A percentile compares a stretch with the other conserved stretches of the same genome.
Conservation (phyloP, 116 monocot genomes). For the Cymodocea nodosa region DNA sequence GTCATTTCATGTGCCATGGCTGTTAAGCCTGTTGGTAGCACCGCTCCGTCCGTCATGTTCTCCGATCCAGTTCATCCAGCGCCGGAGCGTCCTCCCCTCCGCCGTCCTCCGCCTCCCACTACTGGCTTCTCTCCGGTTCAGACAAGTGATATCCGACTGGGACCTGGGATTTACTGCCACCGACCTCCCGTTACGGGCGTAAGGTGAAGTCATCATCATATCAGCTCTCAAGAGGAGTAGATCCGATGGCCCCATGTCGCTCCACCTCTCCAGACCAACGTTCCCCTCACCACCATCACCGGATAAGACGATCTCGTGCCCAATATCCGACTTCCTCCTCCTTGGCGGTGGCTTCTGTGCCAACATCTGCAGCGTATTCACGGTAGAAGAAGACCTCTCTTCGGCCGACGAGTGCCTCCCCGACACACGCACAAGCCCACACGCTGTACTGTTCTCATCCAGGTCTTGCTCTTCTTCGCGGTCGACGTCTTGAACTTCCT, state of each 20-base stretch:
- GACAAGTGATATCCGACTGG: slow-evolving; percentile 44
- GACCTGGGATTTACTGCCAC: slow-evolving; percentile 17
- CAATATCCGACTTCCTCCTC: slow-evolving; percentile 17
- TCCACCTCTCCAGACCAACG: slow-evolving; percentile 38
- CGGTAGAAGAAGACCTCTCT: slow-evolving; percentile 14
- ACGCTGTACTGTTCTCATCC: not conserved
- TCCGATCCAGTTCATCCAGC: slow-evolving; percentile 14
- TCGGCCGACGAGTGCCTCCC: slow-evolving; percentile 74
- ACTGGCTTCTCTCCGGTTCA: slow-evolving; percentile 7
- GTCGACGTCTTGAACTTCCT: not conserved
- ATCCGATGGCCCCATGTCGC: slow-evolving; percentile 65
- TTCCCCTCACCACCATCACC: slow-evolving; percentile 6
- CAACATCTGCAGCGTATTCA: slow-evolving; percentile 1
- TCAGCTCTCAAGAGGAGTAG: slow-evolving; percentile 44
- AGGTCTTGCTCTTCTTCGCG: not conserved
- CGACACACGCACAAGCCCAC: slow-evolving; percentile 16
- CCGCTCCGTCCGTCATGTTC: not conserved
- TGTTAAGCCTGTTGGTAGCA: not conserved
- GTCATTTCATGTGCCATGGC: not conserved
- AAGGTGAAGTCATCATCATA: slow-evolving; percentile 8
- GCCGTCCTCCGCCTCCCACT: slow-evolving; percentile 3
- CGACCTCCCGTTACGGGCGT: not conserved
- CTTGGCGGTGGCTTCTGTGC: slow-evolving; percentile 2
- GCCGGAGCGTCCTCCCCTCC: slow-evolving; percentile 24
- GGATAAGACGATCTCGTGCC: slow-evolving; percentile 49